Percentiles rank a stretch among this genome's conserved stretches.
Evolutionary conservation across 2,329 filamentous ascomycete genomes (phyloP).

Genomic region (Macrophomina tecta): DNA sequence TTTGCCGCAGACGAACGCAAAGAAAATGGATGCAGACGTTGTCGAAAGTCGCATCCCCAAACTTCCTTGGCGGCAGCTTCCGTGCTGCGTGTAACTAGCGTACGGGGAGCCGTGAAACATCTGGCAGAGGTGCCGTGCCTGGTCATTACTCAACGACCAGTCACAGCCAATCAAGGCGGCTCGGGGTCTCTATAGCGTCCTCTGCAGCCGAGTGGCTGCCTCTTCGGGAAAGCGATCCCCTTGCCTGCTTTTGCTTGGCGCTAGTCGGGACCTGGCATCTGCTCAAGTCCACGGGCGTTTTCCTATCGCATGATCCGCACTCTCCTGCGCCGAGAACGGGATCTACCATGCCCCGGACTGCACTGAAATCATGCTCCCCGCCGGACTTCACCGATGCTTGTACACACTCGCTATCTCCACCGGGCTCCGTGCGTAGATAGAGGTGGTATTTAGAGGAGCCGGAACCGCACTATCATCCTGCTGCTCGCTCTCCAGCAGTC

Average conservation of each 20-base stretch:
- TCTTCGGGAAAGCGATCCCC: conserved; percentile 11
- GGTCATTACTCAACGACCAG: background rate
- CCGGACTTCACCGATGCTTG: conserved; percentile 21
- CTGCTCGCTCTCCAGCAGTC: background rate
- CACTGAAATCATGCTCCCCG: conserved; percentile 4
- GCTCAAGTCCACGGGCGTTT: background rate
- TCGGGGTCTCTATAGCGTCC: conserved; percentile 2
- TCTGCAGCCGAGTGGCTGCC: conserved; percentile 10
- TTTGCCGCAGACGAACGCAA: conserved; percentile 10
- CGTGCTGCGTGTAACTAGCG: background rate
- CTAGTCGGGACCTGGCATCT: conserved; percentile 24
- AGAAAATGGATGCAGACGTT: background rate
- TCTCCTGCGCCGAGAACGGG: background rate
- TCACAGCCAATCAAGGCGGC: background rate
- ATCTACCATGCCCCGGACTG: background rate
- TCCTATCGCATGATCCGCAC: conserved; percentile 13
- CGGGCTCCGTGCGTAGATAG: conserved; percentile 10
- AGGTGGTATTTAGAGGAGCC: background rate
- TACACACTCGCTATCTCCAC: background rate
- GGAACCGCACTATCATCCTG: background rate
- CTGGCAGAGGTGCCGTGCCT: conserved; percentile 1
- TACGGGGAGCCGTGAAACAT: conserved; percentile 15
- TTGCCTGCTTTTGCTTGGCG: background rate
- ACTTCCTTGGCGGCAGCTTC: background rate
- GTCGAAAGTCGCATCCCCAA: background rate